Evolutionary conservation across 1,284 basidiomycete genomes (phyloP).

Genomic region (Malassezia yamatoensis): DNA sequence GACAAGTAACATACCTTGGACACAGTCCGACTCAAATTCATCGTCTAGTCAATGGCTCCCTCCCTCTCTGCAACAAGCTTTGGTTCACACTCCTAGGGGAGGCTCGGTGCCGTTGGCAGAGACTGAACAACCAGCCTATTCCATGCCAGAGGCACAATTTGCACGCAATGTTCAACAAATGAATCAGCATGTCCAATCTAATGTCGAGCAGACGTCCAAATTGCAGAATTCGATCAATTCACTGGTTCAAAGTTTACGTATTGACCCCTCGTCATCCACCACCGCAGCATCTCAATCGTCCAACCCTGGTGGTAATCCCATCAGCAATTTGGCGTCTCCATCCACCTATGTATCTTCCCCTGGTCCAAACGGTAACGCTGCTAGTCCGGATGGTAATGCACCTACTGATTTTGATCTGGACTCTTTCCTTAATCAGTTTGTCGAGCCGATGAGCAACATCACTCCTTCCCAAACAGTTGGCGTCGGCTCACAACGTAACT

Average conservation of each 20-base stretch:
- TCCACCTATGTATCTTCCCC: background rate
- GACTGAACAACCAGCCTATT: too few species aligned
- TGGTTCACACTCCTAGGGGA: background rate
- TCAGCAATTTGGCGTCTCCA: background rate
- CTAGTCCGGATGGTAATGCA: background rate
- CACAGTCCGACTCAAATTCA: background rate
- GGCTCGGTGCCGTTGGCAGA: background rate
- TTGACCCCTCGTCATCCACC: slow-evolving; percentile 48
- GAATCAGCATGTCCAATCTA: slow-evolving; percentile 55
- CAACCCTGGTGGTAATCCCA: background rate
- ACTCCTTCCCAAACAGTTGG: background rate
- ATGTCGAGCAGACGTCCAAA: slow-evolving; percentile 63
- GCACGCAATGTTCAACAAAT: slow-evolving; percentile 52
- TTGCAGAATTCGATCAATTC: slow-evolving; percentile 64
- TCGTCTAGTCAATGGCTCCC: background rate
- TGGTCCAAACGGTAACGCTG: too few species aligned
- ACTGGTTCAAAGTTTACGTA: slow-evolving; percentile 62
- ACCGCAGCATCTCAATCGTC: background rate
- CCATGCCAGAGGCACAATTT: slow-evolving; percentile 14
- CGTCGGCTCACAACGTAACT: background rate
- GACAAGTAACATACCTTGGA: background rate
- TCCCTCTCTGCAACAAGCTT: background rate
- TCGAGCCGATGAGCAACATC: slow-evolving; percentile 18
- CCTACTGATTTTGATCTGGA: slow-evolving; percentile 34
- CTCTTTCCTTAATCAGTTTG: slow-evolving; percentile 35